Evolutionary conservation across 306 rosid genomes (phyloP), one percentile per base, ranked within the genome.

Genomic region (peach (Prunus persica)): DNA sequence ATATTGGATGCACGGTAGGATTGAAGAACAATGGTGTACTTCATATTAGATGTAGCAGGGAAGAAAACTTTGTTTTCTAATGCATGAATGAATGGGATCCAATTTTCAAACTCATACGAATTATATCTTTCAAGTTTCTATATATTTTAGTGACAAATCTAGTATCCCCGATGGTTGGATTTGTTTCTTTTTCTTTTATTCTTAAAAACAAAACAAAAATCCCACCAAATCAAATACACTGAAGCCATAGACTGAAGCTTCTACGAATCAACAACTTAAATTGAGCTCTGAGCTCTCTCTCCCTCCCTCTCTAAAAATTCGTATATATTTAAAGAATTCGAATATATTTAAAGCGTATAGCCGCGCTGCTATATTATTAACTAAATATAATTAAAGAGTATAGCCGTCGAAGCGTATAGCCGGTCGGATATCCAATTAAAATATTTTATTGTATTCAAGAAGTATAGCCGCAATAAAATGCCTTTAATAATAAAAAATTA

Each of bases 201-300:
- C 24, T 7, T 19, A 54, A 11, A 2, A 54, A 55, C 1, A 10
- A 18, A 55, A n/a, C 20, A 51, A 16, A 52, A 6, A 2, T 52
- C n/a, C 11, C 57, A 52, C 57, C 7, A 52, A 18, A 6, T 16
- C 11, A 18, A 52, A 38, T 0, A 38, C 9, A 38, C 43, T 7
- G 96, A 87, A 86, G 93, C 87, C 97, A 94, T 91, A 56, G 13
- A 22, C 11, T 65, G 41, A 38, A 32, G 38, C 38, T 34, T 34
- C 8, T 34, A 34, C 5, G 41, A 34, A 34, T 34, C 41, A 34
- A 34, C 41, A 34, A 34, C 41, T 34, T 34, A 5, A 34, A 34
- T 34, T 5, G 41, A 34, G 41, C 41, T 34, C 41, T 34, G 8
- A 34, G 41, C 41, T 34, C 8, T 34, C 41, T 34, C 41, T 6